phyloP scores from a whole-genome alignment of 2,329 filamentous ascomycete species.

The Trichoderma breve region DNA sequence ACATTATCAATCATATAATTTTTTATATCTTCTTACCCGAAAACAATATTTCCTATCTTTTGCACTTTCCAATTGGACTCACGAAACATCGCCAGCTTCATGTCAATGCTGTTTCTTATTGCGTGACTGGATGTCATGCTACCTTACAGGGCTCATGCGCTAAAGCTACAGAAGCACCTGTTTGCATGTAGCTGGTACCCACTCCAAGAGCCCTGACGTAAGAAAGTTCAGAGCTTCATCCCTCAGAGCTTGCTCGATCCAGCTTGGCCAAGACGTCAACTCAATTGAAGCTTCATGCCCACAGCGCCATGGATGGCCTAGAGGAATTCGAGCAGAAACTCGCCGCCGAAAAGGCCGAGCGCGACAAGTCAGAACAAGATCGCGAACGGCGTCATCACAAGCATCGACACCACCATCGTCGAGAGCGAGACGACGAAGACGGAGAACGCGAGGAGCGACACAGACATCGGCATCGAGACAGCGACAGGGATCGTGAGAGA shows the following conservation, averaged over 20 bases:
- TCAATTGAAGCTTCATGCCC: background rate
- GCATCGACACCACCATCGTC: slow-evolving; percentile 48
- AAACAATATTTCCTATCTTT: background rate
- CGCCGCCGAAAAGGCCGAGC: slow-evolving; percentile 59
- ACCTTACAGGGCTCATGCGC: background rate
- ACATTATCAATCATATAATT: background rate
- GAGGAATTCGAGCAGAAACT: slow-evolving; percentile 77
- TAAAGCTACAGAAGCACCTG: background rate
- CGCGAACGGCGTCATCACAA: slow-evolving; percentile 45
- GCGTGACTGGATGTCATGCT: background rate
- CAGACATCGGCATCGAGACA: slow-evolving; percentile 21
- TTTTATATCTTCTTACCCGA: background rate
- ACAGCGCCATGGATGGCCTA: slow-evolving; percentile 48
- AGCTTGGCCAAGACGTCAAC: background rate
- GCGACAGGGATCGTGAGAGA: slow-evolving; percentile 25
- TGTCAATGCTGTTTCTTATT: background rate
- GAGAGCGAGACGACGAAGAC: slow-evolving; percentile 40
- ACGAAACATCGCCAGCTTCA: background rate
- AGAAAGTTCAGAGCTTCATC: background rate
- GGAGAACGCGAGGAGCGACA: slow-evolving; percentile 37
- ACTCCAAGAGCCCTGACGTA: slow-evolving; percentile 5
- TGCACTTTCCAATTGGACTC: background rate
- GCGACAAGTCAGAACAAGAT: slow-evolving; percentile 47
- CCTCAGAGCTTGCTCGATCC: background rate
- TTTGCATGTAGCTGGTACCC: background rate